Base-by-base conservation (phyloP, 768 basidiomycete genomes). In the Ramaria rubella region DNA sequence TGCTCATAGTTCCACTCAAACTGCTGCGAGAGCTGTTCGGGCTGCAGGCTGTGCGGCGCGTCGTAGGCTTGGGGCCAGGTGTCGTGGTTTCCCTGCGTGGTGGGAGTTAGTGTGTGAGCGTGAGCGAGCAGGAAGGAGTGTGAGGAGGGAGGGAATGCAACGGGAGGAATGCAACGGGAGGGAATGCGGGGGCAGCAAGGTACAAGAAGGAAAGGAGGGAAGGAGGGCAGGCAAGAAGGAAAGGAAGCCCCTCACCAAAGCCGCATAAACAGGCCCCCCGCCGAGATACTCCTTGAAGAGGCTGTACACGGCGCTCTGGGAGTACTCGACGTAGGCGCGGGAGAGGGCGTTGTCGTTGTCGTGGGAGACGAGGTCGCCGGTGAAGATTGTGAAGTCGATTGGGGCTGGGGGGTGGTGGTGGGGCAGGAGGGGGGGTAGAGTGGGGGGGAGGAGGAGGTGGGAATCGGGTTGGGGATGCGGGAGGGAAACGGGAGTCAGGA, bases 321-420 rank as follows among this genome's bases (percentile, higher is more conserved):
- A 15, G 26, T 46, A 54, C 61, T 54, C 52, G 45, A 55, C 54
- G 36, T 59, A 49, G 21, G 46, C 34, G 24, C 58, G 51, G 9
- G 45, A 48, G 2, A 64, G 46, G 48, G 63, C 61, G 31, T 65
- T 61, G 55, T 67, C 63, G 6, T 58, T 59, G 52, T 67, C 66
- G 49, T 67, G 66, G 5, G 60, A 63, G 17, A 64, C 64, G 11
- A 67, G 51, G 50, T 67, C 66, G 34, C 66, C 66, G 3, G 66
- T 67, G 49, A 58, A 67, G 23, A 67, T 52, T 1, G 61, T 63
- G 57, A 64, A 66, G 33, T 59, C 60, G 43, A 65, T 59, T 14
- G 45, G 40, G 14, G 2, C 14, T 42, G n/a, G 8, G 40, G n/a
- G 6, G n/a, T n/a, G n/a, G n/a, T n/a, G n/a, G n/a, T n/a, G n/a